phyloP scores from a whole-genome alignment of 768 basidiomycete genomes.

The Wakefieldia striispora region DNA sequence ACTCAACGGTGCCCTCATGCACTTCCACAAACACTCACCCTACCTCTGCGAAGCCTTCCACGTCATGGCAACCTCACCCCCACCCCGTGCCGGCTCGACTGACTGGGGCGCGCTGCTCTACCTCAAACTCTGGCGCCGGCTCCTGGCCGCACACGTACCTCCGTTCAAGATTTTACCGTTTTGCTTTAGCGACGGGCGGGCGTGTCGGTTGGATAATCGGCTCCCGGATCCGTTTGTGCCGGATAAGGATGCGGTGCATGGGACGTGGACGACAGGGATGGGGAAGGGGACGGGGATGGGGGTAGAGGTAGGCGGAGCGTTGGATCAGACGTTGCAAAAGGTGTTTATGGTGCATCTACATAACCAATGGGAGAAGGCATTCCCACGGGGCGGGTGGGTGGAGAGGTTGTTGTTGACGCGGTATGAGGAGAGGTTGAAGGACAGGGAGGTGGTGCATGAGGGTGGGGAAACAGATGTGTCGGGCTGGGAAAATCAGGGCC shows the following conservation, averaged over 20 bases:
- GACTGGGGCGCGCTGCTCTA: conserved; percentile 96
- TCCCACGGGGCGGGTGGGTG: conserved; percentile 85
- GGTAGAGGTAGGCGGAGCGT: conserved; percentile 56
- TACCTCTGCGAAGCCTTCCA: conserved; percentile 98
- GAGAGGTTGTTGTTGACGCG: conserved; percentile 67
- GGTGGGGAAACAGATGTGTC: background rate
- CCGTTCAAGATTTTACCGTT: conserved; percentile 94
- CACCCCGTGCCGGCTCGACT: conserved; percentile 75
- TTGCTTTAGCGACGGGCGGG: conserved; percentile 90
- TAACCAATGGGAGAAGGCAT: conserved; percentile 93
- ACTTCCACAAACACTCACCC: conserved; percentile 86
- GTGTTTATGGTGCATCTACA: conserved; percentile 92
- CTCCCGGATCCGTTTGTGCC: conserved; percentile 87
- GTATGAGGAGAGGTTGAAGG: conserved; percentile 46
- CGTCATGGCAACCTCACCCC: conserved; percentile 72
- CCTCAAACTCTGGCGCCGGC: conserved; percentile 84
- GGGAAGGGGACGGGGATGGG: conserved; percentile 59
- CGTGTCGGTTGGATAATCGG: conserved; percentile 89
- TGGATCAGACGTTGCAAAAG: conserved; percentile 60
- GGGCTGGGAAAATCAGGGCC: background rate
- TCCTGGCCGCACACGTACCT: conserved; percentile 65
- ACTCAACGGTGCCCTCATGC: conserved; percentile 93
- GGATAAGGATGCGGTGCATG: conserved; percentile 40
- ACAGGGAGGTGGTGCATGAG: too few species aligned
- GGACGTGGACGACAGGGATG: conserved; percentile 67